Evolutionary conservation across 2,329 filamentous ascomycete genomes (phyloP).

Genomic region (Thelonectria olida): DNA sequence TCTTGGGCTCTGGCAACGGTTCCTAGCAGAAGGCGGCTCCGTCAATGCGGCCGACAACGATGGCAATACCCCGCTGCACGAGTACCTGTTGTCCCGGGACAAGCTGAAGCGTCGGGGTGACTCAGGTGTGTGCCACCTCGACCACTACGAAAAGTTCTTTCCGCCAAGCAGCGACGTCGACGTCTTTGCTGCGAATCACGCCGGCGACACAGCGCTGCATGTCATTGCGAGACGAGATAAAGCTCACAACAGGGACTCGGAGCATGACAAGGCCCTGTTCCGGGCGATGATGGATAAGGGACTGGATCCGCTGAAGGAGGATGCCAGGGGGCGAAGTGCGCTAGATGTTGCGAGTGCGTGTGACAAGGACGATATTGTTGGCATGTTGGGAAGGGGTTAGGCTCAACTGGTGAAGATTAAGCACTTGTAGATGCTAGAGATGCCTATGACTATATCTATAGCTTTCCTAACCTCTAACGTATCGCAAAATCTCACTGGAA

Average conservation of each 20-base stretch:
- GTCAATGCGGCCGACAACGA: conserved; percentile 24
- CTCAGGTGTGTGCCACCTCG: conserved; percentile 15
- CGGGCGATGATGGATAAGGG: conserved; percentile 27
- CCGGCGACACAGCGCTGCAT: conserved; percentile 31
- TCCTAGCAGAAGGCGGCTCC: conserved; percentile 13
- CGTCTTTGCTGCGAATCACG: conserved; percentile 21
- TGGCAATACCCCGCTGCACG: conserved; percentile 29
- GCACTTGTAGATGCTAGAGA: too few relatives aligned
- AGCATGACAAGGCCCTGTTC: conserved; percentile 30
- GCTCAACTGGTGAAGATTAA: too few relatives aligned
- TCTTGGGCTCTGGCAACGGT: conserved; percentile 18
- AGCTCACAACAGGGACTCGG: accelerated
- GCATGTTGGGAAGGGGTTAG: conserved; percentile 25
- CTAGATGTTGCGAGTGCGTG: conserved; percentile 36
- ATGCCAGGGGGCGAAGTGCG: conserved; percentile 29
- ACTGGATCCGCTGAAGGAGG: conserved; percentile 33
- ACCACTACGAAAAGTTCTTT: conserved; percentile 26
- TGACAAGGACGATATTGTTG: conserved; percentile 31
- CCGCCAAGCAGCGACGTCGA: conserved; percentile 22
- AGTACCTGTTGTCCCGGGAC: conserved; percentile 9
- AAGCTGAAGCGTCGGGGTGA: accelerated
- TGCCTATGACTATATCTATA: too few relatives aligned
- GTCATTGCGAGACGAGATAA: conserved; percentile 9
- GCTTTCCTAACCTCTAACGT: too few relatives aligned
- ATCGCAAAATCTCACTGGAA: too few relatives aligned